Conservation (phyloP, 176 grass and related monocot genomes). For the Alopecurus myosuroides region DNA sequence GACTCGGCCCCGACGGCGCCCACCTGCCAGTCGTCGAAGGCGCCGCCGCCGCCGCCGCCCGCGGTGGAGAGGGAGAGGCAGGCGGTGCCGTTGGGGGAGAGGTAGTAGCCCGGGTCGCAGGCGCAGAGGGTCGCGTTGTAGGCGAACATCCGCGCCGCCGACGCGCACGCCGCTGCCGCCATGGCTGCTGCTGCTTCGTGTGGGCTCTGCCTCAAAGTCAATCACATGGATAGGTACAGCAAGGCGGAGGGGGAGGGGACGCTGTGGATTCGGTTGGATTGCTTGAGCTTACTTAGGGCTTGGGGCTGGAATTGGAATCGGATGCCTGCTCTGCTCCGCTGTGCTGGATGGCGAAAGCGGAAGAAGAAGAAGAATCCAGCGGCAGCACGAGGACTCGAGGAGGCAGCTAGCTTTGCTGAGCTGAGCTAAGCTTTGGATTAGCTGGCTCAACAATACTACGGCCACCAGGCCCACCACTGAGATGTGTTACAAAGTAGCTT, state of each 20-base stretch:
- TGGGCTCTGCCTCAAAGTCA: background rate
- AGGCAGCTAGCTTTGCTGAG: background rate
- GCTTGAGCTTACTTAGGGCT: background rate
- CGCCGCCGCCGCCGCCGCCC: background rate
- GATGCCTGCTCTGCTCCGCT: background rate
- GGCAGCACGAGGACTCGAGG: background rate
- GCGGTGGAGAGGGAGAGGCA: constrained; percentile 7
- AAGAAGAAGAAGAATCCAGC: background rate
- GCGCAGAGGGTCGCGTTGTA: constrained; percentile 72
- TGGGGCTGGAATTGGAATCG: background rate
- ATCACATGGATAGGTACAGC: background rate
- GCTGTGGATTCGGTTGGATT: background rate
- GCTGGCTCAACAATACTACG: background rate
- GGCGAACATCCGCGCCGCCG: constrained; percentile 48
- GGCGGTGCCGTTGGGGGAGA: constrained; percentile 20
- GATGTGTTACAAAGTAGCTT: background rate
- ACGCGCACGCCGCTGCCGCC: constrained; percentile 42
- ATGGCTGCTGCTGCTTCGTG: background rate
- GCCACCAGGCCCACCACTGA: background rate
- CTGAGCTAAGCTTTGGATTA: background rate
- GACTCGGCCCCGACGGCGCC: constrained; percentile 36
- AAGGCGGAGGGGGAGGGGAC: background rate
- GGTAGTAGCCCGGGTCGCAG: constrained; percentile 75
- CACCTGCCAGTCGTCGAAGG: constrained; percentile 57
- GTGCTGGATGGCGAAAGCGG: background rate